These are phyloP conservation scores for Metschnikowia henanensis DNA, from an alignment of 805 yeast genomes.

Conservation along the genomic window DNA sequence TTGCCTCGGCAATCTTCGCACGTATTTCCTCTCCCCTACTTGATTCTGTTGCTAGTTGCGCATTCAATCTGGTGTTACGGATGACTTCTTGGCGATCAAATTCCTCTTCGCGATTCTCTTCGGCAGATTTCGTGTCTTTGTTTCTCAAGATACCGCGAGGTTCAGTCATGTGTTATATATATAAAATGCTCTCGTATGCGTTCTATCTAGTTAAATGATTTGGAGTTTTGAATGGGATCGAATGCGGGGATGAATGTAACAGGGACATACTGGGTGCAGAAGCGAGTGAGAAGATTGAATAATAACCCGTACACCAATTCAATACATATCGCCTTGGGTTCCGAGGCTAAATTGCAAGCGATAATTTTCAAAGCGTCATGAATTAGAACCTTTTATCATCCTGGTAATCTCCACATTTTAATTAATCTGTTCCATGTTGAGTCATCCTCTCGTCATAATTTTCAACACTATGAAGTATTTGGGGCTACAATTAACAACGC, in stretches of 20 bases:
- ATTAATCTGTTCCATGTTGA: too few species aligned
- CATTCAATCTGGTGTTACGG: slow-evolving; percentile 75
- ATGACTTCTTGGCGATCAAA: slow-evolving; percentile 71
- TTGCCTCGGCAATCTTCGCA: slow-evolving; percentile 42
- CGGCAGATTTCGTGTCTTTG: slow-evolving; percentile 25
- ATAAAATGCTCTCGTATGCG: too few species aligned
- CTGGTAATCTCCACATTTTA: too few species aligned
- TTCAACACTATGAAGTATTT: too few species aligned
- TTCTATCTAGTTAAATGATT: background rate
- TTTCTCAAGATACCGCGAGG: slow-evolving; percentile 55
- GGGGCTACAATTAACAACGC: too few species aligned
- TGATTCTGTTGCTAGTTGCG: slow-evolving; percentile 45
- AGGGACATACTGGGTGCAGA: background rate
- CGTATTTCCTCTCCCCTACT: slow-evolving; percentile 47
- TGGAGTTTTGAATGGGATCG: background rate
- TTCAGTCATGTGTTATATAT: slow-evolving; percentile 10
- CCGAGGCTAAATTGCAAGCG: too few species aligned
- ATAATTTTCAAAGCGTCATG: too few species aligned
- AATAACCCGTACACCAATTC: background rate
- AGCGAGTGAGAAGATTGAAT: background rate
- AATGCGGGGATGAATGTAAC: background rate
- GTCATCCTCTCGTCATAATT: too few species aligned
- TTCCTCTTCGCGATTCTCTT: slow-evolving; percentile 24
- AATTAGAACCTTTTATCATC: too few species aligned
- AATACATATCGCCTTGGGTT: too few species aligned